Evolutionary conservation across 2,329 filamentous ascomycete species (phyloP), one percentile per base, ranked within the genome.

Genomic region (Hypoxylon sp.): DNA sequence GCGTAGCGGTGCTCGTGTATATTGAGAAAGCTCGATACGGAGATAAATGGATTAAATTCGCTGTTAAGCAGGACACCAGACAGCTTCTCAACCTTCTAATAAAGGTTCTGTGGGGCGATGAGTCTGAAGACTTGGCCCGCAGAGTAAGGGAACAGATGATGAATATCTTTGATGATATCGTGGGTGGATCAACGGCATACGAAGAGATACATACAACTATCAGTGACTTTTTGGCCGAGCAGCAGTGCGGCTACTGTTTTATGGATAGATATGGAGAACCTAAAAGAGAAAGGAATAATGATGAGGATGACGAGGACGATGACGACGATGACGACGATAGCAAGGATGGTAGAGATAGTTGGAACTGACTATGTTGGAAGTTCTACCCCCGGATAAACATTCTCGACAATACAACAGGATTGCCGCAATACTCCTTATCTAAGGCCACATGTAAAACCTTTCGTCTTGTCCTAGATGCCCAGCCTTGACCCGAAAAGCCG

Each of bases 211-310:
- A 49, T 38, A 41, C 4, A 11, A 14, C 1, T 30, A 10, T 25
- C 14, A 10, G 2, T 14, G n/a, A 21, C 2, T 34, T 46, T 34
- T 7, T 57, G 21, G 52, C 38, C 1, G 36, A 63, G 6, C 7
- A 41, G 19, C 4, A 48, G 5, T 58, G 46, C 21, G 53, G 60
- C 30, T 58, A 46, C 23, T 2, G 25, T 48, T 52, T 51, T 28
- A 11, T 11, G 17, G n/a, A 60, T 11, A 13, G 23, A 9, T 13
- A 2, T n/a, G 23, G 19, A 5, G 17, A 43, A 43, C 5, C 14
- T 41, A 5, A 4, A 43, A 17, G 2, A 21, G 38, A 19, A 21
- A 30, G 28, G 2, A 6, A 30, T 2, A 7, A 30, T 30, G 28
- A 7, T 30, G 25, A 25, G n/a, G 14, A 7, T 17, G 14, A n/a